Conservation (phyloP, 768 basidiomycete species). For the Cyclocybe cylindracea region DNA sequence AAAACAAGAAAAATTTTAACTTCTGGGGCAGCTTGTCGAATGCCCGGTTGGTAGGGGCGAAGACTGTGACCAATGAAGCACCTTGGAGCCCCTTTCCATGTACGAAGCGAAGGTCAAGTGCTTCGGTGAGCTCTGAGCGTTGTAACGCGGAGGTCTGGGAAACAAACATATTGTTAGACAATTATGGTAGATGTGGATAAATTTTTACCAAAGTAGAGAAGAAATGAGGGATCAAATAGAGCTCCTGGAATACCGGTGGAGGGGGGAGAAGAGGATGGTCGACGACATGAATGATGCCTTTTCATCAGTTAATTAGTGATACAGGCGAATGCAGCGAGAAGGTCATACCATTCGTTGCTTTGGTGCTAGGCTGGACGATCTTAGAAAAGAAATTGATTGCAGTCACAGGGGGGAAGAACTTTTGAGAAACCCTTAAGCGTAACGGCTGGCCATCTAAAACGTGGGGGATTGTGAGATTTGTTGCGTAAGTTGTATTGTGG, state of each 20-base stretch:
- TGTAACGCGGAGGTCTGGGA: constrained; percentile 58
- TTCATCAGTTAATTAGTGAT: background rate
- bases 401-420: constrained; percentile 31
- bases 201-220: constrained; percentile 51
- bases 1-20: constrained; percentile 58
- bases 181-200: background rate
- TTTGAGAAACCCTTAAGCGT: constrained; percentile 41
- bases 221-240: constrained; percentile 40
- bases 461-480: constrained; percentile 41
- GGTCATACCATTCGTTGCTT: constrained; percentile 51
- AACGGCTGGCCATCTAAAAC: constrained; percentile 45
- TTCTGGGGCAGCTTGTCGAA: constrained; percentile 50
- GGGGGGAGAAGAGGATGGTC: constrained; percentile 58
- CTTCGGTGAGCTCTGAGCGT: constrained; percentile 44
- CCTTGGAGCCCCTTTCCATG: constrained; percentile 44
- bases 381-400: constrained; percentile 52
- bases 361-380: constrained; percentile 39
- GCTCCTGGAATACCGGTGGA: constrained; percentile 47
- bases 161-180: background rate
- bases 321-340: background rate
- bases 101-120: constrained; percentile 46
- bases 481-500: constrained; percentile 56
- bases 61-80: constrained; percentile 48
- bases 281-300: constrained; percentile 54
- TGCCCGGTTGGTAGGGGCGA: constrained; percentile 53